Percentiles rank a stretch among this genome's conserved stretches.
These are phyloP conservation scores for Escallonia rubra DNA, from an alignment of 129 eudicot genomes.

Conservation along the genomic window DNA sequence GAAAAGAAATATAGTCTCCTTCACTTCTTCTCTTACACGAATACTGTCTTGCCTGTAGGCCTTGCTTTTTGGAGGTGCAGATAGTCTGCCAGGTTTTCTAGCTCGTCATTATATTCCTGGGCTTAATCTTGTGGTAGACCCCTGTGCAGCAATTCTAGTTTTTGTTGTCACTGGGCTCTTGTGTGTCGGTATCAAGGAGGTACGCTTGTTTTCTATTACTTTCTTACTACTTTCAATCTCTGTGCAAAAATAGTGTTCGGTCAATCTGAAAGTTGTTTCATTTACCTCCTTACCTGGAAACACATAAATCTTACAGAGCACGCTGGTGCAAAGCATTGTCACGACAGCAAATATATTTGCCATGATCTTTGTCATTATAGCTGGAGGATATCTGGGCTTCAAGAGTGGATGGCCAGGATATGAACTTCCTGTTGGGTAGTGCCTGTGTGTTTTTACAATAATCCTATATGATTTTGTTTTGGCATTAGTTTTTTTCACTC, in stretches of 20 bases:
- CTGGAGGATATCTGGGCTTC: constrained; percentile 88
- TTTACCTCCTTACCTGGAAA: not conserved
- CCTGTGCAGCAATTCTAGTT: constrained; percentile 90
- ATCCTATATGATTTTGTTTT: not conserved
- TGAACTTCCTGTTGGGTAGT: constrained; percentile 73
- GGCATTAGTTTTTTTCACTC: not conserved
- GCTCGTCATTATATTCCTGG: constrained; percentile 78
- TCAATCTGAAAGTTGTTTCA: not conserved
- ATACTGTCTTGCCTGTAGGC: constrained; percentile 35
- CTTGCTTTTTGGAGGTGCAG: constrained; percentile 83
- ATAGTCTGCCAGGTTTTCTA: constrained; percentile 71
- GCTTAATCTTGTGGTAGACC: constrained; percentile 76
- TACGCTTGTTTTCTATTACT: constrained; percentile 12
- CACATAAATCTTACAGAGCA: constrained; percentile 56
- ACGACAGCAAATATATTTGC: constrained; percentile 76
- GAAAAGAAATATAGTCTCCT: too few species aligned
- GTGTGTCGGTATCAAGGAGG: constrained; percentile 98
- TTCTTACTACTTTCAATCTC: not conserved
- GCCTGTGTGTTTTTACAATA: not conserved
- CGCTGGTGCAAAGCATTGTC: constrained; percentile 70
- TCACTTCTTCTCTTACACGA: not conserved
- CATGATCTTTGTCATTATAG: constrained; percentile 74
- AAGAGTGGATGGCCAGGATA: constrained; percentile 95
- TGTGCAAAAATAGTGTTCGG: not conserved
- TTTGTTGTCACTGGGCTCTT: constrained; percentile 70